These are phyloP conservation scores for Infundibulicybe gibba DNA, from an alignment of 768 basidiomycete genomes.

Conservation along the genomic window DNA sequence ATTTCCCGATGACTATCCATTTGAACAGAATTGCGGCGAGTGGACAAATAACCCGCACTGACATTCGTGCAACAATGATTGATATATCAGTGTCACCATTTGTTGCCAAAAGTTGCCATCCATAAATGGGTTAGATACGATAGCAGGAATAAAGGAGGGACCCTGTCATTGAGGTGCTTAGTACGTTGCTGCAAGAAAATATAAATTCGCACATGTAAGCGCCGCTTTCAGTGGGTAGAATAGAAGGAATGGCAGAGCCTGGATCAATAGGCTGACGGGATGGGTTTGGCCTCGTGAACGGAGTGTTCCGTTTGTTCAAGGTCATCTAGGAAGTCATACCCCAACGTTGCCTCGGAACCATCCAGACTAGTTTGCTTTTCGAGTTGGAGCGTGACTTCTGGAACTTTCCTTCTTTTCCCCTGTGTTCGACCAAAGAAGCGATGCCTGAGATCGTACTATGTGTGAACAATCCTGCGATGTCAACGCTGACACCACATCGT, in stretches of 20 bases:
- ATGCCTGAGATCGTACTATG: conserved; percentile 39
- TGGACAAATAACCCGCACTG: conserved; percentile 31
- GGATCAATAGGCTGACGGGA: conserved; percentile 34
- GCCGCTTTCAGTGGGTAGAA: conserved; percentile 44
- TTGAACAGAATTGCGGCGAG: conserved; percentile 38
- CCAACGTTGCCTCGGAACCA: conserved; percentile 15
- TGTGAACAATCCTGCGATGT: conserved; percentile 34
- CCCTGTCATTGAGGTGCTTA: conserved; percentile 23
- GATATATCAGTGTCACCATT: conserved; percentile 28
- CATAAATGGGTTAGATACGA: conserved; percentile 26
- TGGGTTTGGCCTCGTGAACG: conserved; percentile 26
- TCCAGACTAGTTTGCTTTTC: conserved; percentile 2
- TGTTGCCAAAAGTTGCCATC: conserved; percentile 28
- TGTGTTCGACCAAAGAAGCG: conserved; percentile 29
- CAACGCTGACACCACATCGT: conserved; percentile 30
- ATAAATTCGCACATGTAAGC: conserved; percentile 27
- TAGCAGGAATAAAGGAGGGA: conserved; percentile 30
- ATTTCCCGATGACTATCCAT: conserved; percentile 41
- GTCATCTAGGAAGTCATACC: conserved; percentile 25
- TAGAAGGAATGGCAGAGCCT: conserved; percentile 37
- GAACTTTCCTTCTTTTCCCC: conserved; percentile 14
- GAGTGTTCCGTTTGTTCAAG: conserved; percentile 15
- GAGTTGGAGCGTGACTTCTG: conserved; percentile 3
- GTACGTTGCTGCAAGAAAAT: conserved; percentile 3
- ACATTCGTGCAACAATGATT: conserved; percentile 29